Evolutionary conservation across 1,284 basidiomycete species (phyloP).

Genomic region (Sphaerobolus stellatus): DNA sequence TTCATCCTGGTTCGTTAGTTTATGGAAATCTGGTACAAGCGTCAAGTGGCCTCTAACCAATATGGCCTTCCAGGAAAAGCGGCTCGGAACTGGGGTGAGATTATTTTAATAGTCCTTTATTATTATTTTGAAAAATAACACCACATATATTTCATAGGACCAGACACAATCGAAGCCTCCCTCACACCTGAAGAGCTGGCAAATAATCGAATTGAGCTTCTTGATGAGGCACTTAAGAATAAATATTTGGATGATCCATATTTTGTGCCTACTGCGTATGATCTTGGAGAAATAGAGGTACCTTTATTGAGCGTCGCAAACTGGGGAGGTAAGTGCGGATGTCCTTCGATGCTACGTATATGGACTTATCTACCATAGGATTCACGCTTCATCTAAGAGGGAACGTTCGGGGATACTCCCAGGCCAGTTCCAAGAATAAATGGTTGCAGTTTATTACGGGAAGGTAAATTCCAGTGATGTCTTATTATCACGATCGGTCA

Average conservation of each 20-base stretch:
- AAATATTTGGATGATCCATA: not conserved
- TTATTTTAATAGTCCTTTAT: not conserved
- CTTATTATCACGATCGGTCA: not conserved
- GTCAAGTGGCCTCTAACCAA: not conserved
- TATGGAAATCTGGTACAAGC: not conserved
- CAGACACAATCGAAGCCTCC: not conserved
- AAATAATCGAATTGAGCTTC: not conserved
- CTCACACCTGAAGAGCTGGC: not conserved
- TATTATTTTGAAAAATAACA: too few species aligned
- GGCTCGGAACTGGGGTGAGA: constrained; percentile 1
- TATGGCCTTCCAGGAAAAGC: not conserved
- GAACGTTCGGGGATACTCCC: not conserved
- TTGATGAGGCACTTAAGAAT: not conserved
- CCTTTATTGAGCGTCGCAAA: not conserved
- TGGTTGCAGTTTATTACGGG: not conserved
- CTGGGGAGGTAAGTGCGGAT: not conserved
- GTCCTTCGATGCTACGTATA: not conserved
- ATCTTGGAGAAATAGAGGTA: not conserved
- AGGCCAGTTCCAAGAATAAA: not conserved
- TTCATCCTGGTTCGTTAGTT: not conserved
- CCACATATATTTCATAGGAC: not conserved
- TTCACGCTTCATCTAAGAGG: not conserved
- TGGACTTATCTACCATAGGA: not conserved
- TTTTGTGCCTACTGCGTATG: not conserved
- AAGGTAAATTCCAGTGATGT: not conserved